A percentile compares a stretch with the other conserved stretches of the same genome.
Conservation (phyloP, 2,329 filamentous ascomycete species). For the Neonectria punicea region DNA sequence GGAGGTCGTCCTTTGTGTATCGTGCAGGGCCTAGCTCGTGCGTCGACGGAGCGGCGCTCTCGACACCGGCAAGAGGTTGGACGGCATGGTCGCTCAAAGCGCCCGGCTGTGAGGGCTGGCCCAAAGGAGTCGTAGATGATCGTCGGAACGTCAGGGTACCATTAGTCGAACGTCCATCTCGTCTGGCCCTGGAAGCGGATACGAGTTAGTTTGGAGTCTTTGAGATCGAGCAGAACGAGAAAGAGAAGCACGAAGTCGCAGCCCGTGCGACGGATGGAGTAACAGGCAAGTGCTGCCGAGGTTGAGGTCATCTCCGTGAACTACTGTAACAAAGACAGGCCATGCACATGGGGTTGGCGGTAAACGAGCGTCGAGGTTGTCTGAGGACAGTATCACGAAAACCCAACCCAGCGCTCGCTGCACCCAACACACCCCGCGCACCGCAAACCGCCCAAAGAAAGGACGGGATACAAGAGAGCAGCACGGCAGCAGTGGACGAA, state of each 20-base stretch:
- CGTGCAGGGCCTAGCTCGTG: constrained; percentile 61
- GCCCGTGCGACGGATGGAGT: neutral
- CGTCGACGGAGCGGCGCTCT: constrained; percentile 47
- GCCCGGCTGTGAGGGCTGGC: constrained; percentile 51
- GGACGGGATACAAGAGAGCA: constrained; percentile 27
- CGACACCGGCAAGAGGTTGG: constrained; percentile 49
- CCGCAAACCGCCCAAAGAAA: constrained; percentile 10
- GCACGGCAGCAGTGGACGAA: constrained; percentile 29
- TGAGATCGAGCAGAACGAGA: neutral
- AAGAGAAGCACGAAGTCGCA: neutral
- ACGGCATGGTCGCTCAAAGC: constrained; percentile 51
- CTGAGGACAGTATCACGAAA: constrained; percentile 11
- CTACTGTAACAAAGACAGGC: constrained; percentile 5
- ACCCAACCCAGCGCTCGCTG: constrained; percentile 5
- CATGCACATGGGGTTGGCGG: constrained; percentile 13
- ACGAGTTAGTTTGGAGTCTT: constrained; percentile 26
- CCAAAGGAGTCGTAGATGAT: constrained; percentile 67
- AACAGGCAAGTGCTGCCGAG: neutral
- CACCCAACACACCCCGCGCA: constrained; percentile 6
- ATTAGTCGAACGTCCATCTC: constrained; percentile 67
- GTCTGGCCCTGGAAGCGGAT: constrained; percentile 62
- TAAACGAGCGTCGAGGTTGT: constrained; percentile 17
- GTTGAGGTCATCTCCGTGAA: neutral
- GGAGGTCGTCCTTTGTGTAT: constrained; percentile 82
- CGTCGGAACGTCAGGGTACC: constrained; percentile 74